Conservation (phyloP, 2,329 filamentous ascomycete genomes). For the Nemania diffusa region DNA sequence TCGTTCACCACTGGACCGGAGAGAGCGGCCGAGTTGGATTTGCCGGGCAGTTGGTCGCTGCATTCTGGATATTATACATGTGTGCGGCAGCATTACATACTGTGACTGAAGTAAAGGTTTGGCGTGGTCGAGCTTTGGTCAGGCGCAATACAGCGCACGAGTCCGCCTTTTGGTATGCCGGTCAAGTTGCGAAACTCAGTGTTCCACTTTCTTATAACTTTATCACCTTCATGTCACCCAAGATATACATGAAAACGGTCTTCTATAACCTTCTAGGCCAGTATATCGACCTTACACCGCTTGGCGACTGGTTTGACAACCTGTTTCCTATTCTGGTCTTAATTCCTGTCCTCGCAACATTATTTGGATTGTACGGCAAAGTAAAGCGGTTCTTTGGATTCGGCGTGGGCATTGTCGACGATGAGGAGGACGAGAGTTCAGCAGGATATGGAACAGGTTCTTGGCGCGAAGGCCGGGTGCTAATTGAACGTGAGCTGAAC, state of each 20-base stretch:
- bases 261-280: slow-evolving; percentile 90
- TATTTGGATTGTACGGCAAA: slow-evolving; percentile 90
- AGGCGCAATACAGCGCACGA: slow-evolving; percentile 91
- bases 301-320: slow-evolving; percentile 86
- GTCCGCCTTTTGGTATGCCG: slow-evolving; percentile 94
- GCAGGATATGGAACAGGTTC: slow-evolving; percentile 78
- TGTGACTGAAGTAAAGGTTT: slow-evolving; percentile 94
- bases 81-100: slow-evolving; percentile 87
- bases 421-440: slow-evolving; percentile 73
- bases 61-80: slow-evolving; percentile 96
- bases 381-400: slow-evolving; percentile 82
- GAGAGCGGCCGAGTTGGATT: slow-evolving; percentile 83
- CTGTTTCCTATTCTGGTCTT: slow-evolving; percentile 91
- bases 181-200: slow-evolving; percentile 90
- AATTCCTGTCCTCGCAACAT: slow-evolving; percentile 82
- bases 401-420: slow-evolving; percentile 78
- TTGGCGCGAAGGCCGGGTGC: slow-evolving; percentile 90
- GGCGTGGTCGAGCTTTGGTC: slow-evolving; percentile 92
- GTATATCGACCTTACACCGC: slow-evolving; percentile 82
- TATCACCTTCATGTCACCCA: slow-evolving; percentile 82
- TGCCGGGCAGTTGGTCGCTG: slow-evolving; percentile 83
- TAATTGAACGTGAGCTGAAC: slow-evolving; percentile 87
- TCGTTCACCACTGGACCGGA: slow-evolving; percentile 79
- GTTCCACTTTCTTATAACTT: slow-evolving; percentile 97
- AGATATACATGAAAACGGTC: slow-evolving; percentile 78